These are phyloP conservation scores for Aspergillus hiratsukae DNA, from an alignment of 2,329 filamentous ascomycete species.

Conservation along the genomic window DNA sequence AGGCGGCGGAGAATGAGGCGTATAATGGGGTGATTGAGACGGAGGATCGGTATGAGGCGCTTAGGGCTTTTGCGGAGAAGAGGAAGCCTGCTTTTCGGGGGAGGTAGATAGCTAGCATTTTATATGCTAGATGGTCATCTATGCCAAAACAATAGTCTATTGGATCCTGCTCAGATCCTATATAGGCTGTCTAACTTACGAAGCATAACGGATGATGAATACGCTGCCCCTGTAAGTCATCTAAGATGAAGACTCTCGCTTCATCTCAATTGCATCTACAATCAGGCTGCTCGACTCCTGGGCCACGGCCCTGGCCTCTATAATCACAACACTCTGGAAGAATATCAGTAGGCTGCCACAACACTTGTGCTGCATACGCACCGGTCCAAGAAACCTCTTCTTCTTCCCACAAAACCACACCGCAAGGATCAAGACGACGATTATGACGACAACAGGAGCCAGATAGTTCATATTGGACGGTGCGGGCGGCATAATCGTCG, in stretches of 20 bases:
- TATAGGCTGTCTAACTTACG: too few relatives aligned
- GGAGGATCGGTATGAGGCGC: conserved; percentile 81
- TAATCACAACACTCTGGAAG: too few relatives aligned
- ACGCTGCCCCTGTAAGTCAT: background rate
- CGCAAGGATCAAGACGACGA: background rate
- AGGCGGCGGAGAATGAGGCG: conserved; percentile 79
- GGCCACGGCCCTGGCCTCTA: too few relatives aligned
- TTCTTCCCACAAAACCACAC: background rate
- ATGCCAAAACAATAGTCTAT: background rate
- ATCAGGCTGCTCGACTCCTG: too few relatives aligned
- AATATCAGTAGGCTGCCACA: too few relatives aligned
- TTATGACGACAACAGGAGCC: background rate
- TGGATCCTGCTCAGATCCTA: background rate
- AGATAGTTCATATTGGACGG: conserved; percentile 47
- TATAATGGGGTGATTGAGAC: conserved; percentile 80
- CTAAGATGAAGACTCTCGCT: background rate
- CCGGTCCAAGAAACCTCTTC: background rate
- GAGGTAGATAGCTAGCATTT: conserved; percentile 25
- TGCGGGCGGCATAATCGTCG: conserved; percentile 38
- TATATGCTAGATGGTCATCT: conserved; percentile 3
- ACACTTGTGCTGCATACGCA: background rate
- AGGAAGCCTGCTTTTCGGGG: conserved; percentile 65
- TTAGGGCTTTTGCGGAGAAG: conserved; percentile 78
- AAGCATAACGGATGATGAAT: background rate
- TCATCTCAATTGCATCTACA: too few relatives aligned